Conservation (phyloP, 805 yeast genomes). For the Zygotorulaspora danielsina region DNA sequence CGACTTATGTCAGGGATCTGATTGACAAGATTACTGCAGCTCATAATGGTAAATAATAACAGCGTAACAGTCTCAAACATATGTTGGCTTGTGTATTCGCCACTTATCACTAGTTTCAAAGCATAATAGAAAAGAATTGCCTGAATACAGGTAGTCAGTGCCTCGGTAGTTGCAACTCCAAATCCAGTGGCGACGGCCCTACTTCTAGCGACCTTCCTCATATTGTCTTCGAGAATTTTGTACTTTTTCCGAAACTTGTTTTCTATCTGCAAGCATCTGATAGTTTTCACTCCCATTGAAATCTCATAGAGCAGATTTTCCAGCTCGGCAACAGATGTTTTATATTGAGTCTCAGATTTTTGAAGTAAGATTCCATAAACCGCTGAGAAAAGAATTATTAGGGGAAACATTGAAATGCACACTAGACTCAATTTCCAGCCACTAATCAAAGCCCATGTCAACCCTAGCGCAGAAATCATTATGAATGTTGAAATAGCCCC, state of each 20-base stretch:
- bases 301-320: slow-evolving; percentile 53
- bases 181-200: slow-evolving; percentile 63
- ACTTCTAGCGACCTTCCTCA: slow-evolving; percentile 41
- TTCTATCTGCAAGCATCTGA: slow-evolving; percentile 53
- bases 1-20: slow-evolving; percentile 76
- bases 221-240: slow-evolving; percentile 23
- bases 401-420: slow-evolving; percentile 71
- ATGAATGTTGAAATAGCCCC: slow-evolving; percentile 50
- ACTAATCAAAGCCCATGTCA: slow-evolving; percentile 67
- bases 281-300: slow-evolving; percentile 56
- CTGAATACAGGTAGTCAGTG: slow-evolving; percentile 58
- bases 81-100: slow-evolving; percentile 51
- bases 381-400: slow-evolving; percentile 49
- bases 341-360: slow-evolving; percentile 56
- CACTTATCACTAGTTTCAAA: slow-evolving; percentile 56
- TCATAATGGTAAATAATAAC: slow-evolving; percentile 66
- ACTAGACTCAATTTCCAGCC: slow-evolving; percentile 90
- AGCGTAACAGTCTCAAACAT: slow-evolving; percentile 68
- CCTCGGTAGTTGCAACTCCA: slow-evolving; percentile 56
- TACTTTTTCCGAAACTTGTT: slow-evolving; percentile 44
- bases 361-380: slow-evolving; percentile 51
- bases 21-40: slow-evolving; percentile 53
- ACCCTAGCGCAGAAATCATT: slow-evolving; percentile 54
- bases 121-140: slow-evolving; percentile 79
- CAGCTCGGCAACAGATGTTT: slow-evolving; percentile 47